Evolutionary conservation across 129 eudicot species (phyloP).

Genomic region (Flaveria trinervia): DNA sequence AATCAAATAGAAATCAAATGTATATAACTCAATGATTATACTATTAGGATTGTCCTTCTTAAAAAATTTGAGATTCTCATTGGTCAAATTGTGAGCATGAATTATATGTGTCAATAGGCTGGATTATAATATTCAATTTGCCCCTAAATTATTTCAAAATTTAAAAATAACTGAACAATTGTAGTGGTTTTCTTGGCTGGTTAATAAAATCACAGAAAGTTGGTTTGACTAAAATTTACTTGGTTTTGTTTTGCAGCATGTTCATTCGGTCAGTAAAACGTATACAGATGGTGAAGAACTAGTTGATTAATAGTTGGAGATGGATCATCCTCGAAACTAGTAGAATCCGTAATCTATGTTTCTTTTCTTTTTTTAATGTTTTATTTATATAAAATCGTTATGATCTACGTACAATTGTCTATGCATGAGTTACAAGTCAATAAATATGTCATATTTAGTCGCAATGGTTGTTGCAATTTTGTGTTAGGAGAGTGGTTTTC

Average conservation of each 20-base stretch:
- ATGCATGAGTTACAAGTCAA: constrained; percentile 6
- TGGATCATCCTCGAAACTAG: background rate
- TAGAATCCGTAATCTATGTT: background rate
- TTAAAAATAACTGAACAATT: too few relatives aligned
- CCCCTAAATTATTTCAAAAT: too few relatives aligned
- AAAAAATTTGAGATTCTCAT: too few relatives aligned
- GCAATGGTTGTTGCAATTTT: background rate
- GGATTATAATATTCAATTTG: too few relatives aligned
- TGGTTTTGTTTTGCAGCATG: constrained; percentile 27
- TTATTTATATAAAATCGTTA: background rate
- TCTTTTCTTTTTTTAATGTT: background rate
- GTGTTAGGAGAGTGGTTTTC: background rate
- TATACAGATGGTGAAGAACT: constrained; percentile 29
- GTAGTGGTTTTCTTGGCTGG: too few relatives aligned
- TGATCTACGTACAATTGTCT: background rate
- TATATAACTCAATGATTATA: too few relatives aligned
- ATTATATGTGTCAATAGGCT: too few relatives aligned
- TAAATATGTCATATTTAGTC: background rate
- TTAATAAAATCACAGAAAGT: too few relatives aligned
- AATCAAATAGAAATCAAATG: too few relatives aligned
- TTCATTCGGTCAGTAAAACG: constrained; percentile 33
- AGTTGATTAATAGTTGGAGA: background rate
- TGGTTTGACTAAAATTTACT: too few relatives aligned
- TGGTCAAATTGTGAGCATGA: too few relatives aligned
- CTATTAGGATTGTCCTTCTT: too few relatives aligned